Evolutionary conservation across 1,139 yeast genomes (phyloP).

Genomic region (Hyphopichia pseudoburtonii): DNA sequence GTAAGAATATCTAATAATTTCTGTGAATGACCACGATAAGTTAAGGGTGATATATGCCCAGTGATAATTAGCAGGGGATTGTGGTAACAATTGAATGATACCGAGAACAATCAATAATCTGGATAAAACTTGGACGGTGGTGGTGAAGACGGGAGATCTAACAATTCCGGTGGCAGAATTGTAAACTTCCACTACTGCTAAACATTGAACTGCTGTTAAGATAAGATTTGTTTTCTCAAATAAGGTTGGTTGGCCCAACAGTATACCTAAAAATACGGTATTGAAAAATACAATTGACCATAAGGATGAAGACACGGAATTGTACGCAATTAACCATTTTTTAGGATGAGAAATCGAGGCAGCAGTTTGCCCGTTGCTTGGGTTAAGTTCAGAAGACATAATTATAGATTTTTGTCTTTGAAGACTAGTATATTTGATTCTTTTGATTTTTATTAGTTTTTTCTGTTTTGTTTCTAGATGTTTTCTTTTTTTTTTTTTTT

Average conservation of each 20-base stretch:
- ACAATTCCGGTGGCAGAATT: constrained; percentile 80
- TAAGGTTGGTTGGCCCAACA: constrained; percentile 57
- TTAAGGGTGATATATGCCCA: constrained; percentile 67
- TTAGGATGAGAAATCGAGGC: constrained; percentile 30
- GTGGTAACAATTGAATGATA: constrained; percentile 70
- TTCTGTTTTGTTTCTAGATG: too few relatives aligned
- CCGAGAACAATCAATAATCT: constrained; percentile 84
- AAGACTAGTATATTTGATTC: too few relatives aligned
- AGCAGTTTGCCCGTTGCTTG: too few relatives aligned
- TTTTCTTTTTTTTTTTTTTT: too few relatives aligned
- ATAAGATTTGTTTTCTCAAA: constrained; percentile 60
- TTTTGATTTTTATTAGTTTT: not conserved
- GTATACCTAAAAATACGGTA: constrained; percentile 33
- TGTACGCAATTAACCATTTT: constrained; percentile 44
- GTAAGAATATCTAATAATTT: constrained; percentile 81
- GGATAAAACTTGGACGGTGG: constrained; percentile 83
- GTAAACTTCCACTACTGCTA: constrained; percentile 77
- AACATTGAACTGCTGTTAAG: constrained; percentile 73
- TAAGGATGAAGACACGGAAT: constrained; percentile 44
- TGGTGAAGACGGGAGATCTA: constrained; percentile 80
- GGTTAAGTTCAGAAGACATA: not conserved
- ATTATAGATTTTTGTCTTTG: too few relatives aligned
- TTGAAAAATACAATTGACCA: constrained; percentile 48
- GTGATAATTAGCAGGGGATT: constrained; percentile 59
- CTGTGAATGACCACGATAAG: constrained; percentile 89